Conservation (phyloP, 2,329 filamentous ascomycete species). For the Tricladium varicosporioides region DNA sequence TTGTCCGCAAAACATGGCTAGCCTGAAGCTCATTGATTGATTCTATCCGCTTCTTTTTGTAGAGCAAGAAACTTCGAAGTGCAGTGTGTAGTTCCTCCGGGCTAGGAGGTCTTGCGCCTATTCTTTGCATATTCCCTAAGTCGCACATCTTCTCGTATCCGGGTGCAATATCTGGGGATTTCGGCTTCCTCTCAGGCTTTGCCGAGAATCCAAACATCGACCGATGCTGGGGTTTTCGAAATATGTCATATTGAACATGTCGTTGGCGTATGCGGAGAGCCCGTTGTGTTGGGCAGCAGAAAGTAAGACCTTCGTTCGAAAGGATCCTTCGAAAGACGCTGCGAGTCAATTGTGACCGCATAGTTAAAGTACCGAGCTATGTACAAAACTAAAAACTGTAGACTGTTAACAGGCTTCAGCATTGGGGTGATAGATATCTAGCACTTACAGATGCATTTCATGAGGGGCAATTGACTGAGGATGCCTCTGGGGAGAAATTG, state of each 20-base stretch:
- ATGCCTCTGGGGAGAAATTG: conserved; percentile 10
- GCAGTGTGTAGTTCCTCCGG: conserved; percentile 62
- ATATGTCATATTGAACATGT: conserved; percentile 39
- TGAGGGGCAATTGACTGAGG: conserved; percentile 12
- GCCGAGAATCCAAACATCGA: conserved; percentile 63
- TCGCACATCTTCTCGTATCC: conserved; percentile 72
- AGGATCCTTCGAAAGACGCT: conserved; percentile 57
- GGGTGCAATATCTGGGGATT: conserved; percentile 62
- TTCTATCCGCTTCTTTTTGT: conserved; percentile 47
- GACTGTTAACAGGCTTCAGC: not conserved
- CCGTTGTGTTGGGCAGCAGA: conserved; percentile 31
- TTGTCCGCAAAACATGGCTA: conserved; percentile 54
- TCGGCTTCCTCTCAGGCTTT: conserved; percentile 57
- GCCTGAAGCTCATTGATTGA: conserved; percentile 67
- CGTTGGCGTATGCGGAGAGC: conserved; percentile 28
- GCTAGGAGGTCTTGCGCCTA: conserved; percentile 63
- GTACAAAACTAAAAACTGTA: conserved; percentile 5
- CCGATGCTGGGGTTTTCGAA: conserved; percentile 39
- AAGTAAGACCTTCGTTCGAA: conserved; percentile 43
- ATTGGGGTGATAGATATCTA: not conserved
- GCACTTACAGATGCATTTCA: conserved; percentile 21
- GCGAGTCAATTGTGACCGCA: conserved; percentile 60
- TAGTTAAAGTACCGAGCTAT: conserved; percentile 32
- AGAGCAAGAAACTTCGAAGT: conserved; percentile 61
- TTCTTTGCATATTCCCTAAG: conserved; percentile 59